Conservation (phyloP, 208 protist species). For the Leishmania lainsoni region DNA sequence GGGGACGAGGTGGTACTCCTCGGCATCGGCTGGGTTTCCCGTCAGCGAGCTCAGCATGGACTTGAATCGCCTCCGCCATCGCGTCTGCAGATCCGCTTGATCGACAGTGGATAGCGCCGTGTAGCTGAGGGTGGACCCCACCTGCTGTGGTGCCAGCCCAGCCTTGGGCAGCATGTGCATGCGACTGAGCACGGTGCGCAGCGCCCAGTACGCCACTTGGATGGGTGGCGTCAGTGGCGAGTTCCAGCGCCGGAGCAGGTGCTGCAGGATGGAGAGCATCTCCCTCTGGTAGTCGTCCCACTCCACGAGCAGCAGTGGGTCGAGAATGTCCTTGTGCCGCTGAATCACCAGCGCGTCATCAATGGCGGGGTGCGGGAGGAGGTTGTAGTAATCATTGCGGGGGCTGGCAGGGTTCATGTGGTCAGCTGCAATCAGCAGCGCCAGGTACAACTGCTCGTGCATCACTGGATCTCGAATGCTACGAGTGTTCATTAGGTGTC, state of each 20-base stretch:
- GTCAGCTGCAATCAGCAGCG: constrained; percentile 69
- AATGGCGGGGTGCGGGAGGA: constrained; percentile 73
- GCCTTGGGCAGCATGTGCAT: constrained; percentile 75
- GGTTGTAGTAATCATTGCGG: constrained; percentile 62
- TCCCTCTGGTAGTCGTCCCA: constrained; percentile 86
- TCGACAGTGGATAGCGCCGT: constrained; percentile 58
- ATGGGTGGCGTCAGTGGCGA: constrained; percentile 43
- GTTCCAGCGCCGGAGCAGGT: constrained; percentile 53
- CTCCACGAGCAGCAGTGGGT: constrained; percentile 71
- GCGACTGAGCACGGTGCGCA: constrained; percentile 69
- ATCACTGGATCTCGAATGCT: constrained; percentile 72
- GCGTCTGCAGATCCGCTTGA: constrained; percentile 48
- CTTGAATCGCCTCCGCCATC: constrained; percentile 41
- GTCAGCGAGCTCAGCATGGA: constrained; percentile 35
- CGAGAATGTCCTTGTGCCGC: constrained; percentile 70
- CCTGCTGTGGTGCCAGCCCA: constrained; percentile 52
- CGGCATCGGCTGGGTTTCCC: constrained; percentile 38
- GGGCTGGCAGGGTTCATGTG: constrained; percentile 46
- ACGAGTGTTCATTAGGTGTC: constrained; percentile 47
- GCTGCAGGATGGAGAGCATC: constrained; percentile 59
- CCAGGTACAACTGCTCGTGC: constrained; percentile 74
- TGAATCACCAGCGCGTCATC: constrained; percentile 62
- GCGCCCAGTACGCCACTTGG: constrained; percentile 81
- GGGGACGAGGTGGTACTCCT: constrained; percentile 70
- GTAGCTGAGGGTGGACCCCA: constrained; percentile 67